Evolutionary conservation across 176 grass and related monocot genomes (phyloP).

Genomic region (Musa itinerans): DNA sequence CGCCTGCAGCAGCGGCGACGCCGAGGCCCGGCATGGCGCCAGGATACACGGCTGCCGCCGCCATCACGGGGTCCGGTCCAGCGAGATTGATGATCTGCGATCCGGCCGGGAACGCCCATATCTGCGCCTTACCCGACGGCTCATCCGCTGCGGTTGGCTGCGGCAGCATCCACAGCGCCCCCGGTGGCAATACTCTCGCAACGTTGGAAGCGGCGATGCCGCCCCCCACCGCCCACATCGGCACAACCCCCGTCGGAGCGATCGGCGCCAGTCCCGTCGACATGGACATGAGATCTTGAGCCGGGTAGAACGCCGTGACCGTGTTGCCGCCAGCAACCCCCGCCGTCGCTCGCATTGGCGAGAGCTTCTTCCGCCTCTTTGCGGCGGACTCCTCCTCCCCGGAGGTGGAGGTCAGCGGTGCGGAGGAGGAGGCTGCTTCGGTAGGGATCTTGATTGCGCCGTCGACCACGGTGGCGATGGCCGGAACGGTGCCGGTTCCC

Average conservation of each 20-base stretch:
- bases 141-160: constrained; percentile 11
- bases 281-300: constrained; percentile 41
- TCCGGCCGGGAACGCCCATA: constrained; percentile 38
- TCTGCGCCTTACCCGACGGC: constrained; percentile 29
- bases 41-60: constrained; percentile 1
- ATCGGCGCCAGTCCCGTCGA: constrained; percentile 59
- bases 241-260: constrained; percentile 41
- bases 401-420: constrained; percentile 20
- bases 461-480: constrained; percentile 61
- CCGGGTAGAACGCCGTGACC: constrained; percentile 42
- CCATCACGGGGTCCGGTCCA: constrained; percentile 27
- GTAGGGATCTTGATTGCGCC: constrained; percentile 66
- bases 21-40: not conserved
- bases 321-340: constrained; percentile 1
- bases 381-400: constrained; percentile 15
- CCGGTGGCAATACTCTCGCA: constrained; percentile 31
- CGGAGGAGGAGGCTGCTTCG: constrained; percentile 26
- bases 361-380: constrained; percentile 71
- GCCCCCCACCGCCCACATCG: constrained; percentile 40
- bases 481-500: constrained; percentile 74
- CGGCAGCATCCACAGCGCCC: constrained; percentile 70
- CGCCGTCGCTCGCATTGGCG: constrained; percentile 49
- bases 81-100: constrained; percentile 50
- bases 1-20: not conserved
- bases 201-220: not conserved